These are phyloP conservation scores for Brasilioporus rufonigricans DNA, from an alignment of 768 basidiomycete species.

Conservation along the genomic window DNA sequence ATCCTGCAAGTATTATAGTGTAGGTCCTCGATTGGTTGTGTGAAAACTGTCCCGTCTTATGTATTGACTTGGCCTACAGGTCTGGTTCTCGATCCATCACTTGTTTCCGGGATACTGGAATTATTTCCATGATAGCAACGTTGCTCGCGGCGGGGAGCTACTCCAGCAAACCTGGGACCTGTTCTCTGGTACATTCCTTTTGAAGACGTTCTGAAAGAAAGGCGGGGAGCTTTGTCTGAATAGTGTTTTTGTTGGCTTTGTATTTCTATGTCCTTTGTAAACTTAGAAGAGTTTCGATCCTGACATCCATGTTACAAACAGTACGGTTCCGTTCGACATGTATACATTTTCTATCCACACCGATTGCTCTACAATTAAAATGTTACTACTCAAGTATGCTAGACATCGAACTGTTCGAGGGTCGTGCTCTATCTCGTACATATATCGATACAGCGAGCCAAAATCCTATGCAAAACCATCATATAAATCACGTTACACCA, in stretches of 20 bases:
- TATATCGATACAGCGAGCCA: not conserved
- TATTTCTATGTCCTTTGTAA: too few relatives aligned
- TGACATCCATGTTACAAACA: too few relatives aligned
- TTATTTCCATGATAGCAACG: conserved; percentile 12
- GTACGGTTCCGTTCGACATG: too few relatives aligned
- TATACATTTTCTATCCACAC: too few relatives aligned
- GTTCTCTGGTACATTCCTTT: conserved; percentile 13
- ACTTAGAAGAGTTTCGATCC: too few relatives aligned
- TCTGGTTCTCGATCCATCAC: conserved; percentile 37
- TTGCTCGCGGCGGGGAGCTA: conserved; percentile 16
- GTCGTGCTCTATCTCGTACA: not conserved
- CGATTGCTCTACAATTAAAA: too few relatives aligned
- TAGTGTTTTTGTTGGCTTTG: too few relatives aligned
- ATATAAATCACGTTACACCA: not conserved
- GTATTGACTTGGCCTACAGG: conserved; percentile 7
- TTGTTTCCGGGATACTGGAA: conserved; percentile 26
- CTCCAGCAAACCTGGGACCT: conserved; percentile 19
- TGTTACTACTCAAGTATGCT: too few relatives aligned
- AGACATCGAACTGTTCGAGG: not conserved
- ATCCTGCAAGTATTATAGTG: conserved; percentile 40
- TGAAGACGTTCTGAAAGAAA: conserved; percentile 5
- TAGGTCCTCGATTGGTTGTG: conserved; percentile 11
- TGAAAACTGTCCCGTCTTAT: too few relatives aligned
- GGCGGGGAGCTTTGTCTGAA: not conserved
- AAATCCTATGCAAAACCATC: not conserved